Conservation (phyloP, 257 asterid species). For the Primulina huaijiensis region DNA sequence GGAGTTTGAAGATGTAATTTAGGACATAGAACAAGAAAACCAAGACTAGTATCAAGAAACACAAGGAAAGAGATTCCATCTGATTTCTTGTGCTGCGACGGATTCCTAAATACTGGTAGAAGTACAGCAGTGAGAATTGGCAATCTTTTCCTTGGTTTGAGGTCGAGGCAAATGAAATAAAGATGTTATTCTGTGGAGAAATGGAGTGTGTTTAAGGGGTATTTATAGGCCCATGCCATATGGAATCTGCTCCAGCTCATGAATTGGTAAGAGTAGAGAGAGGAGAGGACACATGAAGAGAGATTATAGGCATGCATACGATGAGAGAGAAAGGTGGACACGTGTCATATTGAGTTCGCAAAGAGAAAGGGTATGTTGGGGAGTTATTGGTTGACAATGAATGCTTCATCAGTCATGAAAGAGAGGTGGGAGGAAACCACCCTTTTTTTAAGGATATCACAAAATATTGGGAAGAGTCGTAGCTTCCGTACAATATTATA, state of each 20-base stretch:
- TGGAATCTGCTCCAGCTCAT: conserved; percentile 75
- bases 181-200: conserved; percentile 17
- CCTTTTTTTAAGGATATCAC: neutral
- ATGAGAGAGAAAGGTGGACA: conserved; percentile 17
- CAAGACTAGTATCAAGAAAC: conserved; percentile 23
- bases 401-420: neutral
- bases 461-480: neutral
- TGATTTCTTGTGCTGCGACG: neutral
- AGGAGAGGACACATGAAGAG: neutral
- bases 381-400: neutral
- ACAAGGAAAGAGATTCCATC: conserved; percentile 46
- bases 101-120: too few species aligned
- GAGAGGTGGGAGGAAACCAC: neutral
- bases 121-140: neutral
- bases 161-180: conserved; percentile 1
- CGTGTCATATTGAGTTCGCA: neutral
- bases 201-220: conserved; percentile 22
- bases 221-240: conserved; percentile 58
- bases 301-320: conserved; percentile 1
- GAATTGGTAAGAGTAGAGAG: conserved; percentile 18
- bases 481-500: neutral
- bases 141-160: neutral
- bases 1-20: conserved; percentile 27
- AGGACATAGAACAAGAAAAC: conserved; percentile 22
- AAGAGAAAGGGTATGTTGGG: neutral